Conservation (phyloP, 148 eudicot genomes). For the Heliamphora exappendiculata region DNA sequence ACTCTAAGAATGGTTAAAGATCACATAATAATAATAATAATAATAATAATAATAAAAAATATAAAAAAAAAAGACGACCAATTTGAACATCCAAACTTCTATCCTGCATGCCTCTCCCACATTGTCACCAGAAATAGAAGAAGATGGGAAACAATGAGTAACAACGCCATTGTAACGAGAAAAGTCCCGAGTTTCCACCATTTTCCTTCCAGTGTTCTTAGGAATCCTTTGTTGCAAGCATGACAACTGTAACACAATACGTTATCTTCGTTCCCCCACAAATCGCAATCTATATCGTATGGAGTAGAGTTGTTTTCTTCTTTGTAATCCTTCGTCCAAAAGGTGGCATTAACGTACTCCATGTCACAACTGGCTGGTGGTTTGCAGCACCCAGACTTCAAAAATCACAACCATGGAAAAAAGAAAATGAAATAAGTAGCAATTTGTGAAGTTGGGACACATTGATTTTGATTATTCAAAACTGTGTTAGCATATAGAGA, state of each 20-base stretch:
- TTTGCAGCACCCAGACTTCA: constrained; percentile 36
- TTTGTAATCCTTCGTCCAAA: constrained; percentile 16
- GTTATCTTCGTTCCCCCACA: constrained; percentile 30
- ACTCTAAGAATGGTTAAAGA: too few species aligned
- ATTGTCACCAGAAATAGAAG: constrained; percentile 22
- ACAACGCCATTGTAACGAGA: constrained; percentile 20
- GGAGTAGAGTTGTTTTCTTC: neutral
- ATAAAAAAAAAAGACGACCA: too few species aligned
- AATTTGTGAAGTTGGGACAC: neutral
- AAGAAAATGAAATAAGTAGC: neutral
- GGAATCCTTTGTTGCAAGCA: constrained; percentile 28
- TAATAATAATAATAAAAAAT: too few species aligned
- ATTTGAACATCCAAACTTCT: too few species aligned
- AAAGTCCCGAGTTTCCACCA: constrained; percentile 33
- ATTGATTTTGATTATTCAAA: too few species aligned
- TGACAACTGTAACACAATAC: constrained; percentile 25
- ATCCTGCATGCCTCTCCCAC: constrained; percentile 15
- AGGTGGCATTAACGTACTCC: constrained; percentile 33
- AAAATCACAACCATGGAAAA: neutral
- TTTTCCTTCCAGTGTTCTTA: constrained; percentile 12
- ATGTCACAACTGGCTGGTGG: constrained; percentile 32
- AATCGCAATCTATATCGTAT: constrained; percentile 22
- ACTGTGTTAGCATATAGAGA: neutral
- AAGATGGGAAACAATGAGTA: constrained; percentile 24
- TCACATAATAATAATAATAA: too few species aligned